phyloP scores from a whole-genome alignment of 2,329 filamentous ascomycete genomes.

The Cladosporium sp. region DNA sequence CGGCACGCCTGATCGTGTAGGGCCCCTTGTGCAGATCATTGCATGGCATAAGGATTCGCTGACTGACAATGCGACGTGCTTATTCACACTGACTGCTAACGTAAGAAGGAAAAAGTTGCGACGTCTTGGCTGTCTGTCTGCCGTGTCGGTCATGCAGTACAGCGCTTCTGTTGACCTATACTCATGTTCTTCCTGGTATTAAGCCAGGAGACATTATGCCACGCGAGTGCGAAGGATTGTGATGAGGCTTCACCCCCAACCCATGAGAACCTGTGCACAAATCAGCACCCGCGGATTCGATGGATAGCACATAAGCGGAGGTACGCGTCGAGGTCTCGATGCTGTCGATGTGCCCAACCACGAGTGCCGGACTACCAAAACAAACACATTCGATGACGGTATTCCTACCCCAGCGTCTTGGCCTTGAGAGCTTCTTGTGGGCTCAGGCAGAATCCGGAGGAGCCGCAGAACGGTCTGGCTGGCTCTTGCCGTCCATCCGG shows the following conservation, averaged over 20 bases:
- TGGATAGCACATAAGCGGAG: not conserved
- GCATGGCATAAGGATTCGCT: not conserved
- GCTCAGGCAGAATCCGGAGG: not conserved
- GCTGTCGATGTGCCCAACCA: not conserved
- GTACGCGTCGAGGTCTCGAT: not conserved
- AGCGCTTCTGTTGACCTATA: not conserved
- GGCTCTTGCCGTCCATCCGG: conserved; percentile 15
- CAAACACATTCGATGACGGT: conserved; percentile 1
- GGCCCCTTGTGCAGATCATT: not conserved
- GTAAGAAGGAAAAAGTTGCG: not conserved
- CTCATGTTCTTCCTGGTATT: not conserved
- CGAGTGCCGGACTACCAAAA: not conserved
- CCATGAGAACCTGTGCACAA: not conserved
- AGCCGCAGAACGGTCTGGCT: conserved; percentile 11
- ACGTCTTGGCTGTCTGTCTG: not conserved
- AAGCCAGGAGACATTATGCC: not conserved
- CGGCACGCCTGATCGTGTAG: not conserved
- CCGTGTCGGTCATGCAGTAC: not conserved
- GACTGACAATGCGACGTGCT: not conserved
- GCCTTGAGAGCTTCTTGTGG: not conserved
- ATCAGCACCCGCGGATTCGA: not conserved
- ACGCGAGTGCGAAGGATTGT: not conserved
- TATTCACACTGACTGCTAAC: not conserved
- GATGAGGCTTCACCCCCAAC: not conserved
- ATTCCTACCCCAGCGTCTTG: conserved; percentile 9